Evolutionary conservation across 2,329 filamentous ascomycete species (phyloP).

Genomic region (Lojkania enalia): DNA sequence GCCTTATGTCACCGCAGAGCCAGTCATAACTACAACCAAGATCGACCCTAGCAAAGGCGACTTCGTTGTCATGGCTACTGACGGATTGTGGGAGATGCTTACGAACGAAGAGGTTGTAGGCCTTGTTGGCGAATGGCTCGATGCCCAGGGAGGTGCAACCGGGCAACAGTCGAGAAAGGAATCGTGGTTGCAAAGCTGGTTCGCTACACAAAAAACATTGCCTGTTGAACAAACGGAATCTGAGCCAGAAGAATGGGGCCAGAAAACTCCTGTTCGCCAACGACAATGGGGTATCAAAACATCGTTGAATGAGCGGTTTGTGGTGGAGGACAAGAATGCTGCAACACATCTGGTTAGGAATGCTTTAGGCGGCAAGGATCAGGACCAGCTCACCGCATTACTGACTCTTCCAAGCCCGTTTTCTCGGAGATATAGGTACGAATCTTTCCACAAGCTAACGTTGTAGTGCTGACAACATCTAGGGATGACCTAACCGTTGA

Average conservation of each 20-base stretch:
- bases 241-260: conserved; percentile 61
- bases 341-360: conserved; percentile 96
- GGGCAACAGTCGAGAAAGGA: conserved; percentile 44
- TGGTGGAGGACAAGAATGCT: conserved; percentile 92
- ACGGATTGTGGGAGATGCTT: conserved; percentile 98
- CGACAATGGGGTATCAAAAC: conserved; percentile 86
- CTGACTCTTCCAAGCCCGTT: conserved; percentile 90
- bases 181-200: conserved; percentile 76
- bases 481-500: conserved; percentile 96
- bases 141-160: conserved; percentile 63
- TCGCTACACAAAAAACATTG: conserved; percentile 59
- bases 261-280: conserved; percentile 84
- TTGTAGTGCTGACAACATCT: conserved; percentile 23
- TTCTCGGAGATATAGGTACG: conserved; percentile 84
- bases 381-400: conserved; percentile 89
- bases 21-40: conserved; percentile 89
- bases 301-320: conserved; percentile 77
- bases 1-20: conserved; percentile 96
- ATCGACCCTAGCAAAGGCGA: conserved; percentile 88
- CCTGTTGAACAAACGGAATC: conserved; percentile 72
- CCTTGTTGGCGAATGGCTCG: conserved; percentile 94
- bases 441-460: background rate
- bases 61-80: conserved; percentile 94
- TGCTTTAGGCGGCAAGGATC: conserved; percentile 88
- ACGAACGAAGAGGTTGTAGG: conserved; percentile 98